Percentiles rank a stretch among this genome's conserved stretches.
phyloP scores from a whole-genome alignment of 148 eudicot species.

The Nyssa sinensis region DNA sequence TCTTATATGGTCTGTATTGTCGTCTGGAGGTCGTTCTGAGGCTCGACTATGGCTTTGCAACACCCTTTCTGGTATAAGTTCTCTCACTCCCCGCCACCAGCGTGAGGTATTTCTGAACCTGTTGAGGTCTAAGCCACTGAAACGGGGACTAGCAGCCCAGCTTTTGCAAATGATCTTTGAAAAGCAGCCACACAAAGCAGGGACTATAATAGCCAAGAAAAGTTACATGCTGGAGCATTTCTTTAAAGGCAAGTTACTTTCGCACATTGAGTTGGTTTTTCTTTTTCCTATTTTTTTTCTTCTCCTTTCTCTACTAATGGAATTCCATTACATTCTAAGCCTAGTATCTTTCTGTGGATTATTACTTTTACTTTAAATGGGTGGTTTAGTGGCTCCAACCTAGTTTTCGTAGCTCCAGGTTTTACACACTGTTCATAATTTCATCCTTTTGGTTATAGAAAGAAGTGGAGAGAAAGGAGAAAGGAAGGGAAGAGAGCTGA shows the following conservation, averaged over 20 bases:
- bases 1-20: conserved; percentile 47
- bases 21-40: conserved; percentile 78
- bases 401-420: neutral
- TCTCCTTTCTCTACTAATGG: neutral
- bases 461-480: no score
- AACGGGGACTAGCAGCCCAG: conserved; percentile 54
- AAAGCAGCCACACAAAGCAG: conserved; percentile 59
- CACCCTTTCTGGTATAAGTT: conserved; percentile 53
- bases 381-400: neutral
- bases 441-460: no score
- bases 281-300: neutral
- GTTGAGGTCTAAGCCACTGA: conserved; percentile 56
- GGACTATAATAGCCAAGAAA: conserved; percentile 63
- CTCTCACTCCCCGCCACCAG: conserved; percentile 40
- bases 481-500: no score
- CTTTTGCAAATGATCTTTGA: conserved; percentile 71
- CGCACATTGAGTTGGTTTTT: neutral
- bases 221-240: conserved; percentile 66
- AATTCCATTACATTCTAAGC: neutral
- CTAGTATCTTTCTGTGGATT: neutral
- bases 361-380: neutral
- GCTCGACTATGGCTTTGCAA: conserved; percentile 92
- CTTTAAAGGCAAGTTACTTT: conserved; percentile 57
- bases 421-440: no score
- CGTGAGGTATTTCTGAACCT: conserved; percentile 56